A percentile compares a stretch with the other conserved stretches of the same genome.
Conservation (phyloP, 306 rosid genomes). For the Inga oerstediana region DNA sequence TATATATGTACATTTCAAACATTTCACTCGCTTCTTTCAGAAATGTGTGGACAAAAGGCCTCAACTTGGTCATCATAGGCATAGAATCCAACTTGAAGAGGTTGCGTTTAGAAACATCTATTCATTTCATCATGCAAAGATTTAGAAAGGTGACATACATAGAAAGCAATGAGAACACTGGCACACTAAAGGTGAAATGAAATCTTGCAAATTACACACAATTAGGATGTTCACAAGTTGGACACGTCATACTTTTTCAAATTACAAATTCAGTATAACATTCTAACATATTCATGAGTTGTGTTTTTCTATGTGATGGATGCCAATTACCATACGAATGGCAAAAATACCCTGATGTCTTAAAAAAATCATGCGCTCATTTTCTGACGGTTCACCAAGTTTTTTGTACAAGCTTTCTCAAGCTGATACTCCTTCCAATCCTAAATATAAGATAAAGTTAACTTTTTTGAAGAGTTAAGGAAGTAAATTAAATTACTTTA, state of each 20-base stretch:
- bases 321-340: conserved; percentile 21
- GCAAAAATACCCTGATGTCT: not conserved
- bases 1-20: conserved; percentile 88
- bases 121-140: conserved; percentile 25
- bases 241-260: not conserved
- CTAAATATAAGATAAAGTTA: no score
- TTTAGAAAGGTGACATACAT: conserved; percentile 7
- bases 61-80: conserved; percentile 90
- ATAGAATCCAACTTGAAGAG: conserved; percentile 64
- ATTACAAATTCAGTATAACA: conserved; percentile 10
- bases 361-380: conserved; percentile 5
- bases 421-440: not conserved
- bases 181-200: conserved; percentile 9
- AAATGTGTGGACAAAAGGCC: conserved; percentile 81
- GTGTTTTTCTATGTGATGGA: conserved; percentile 8
- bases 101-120: conserved; percentile 73
- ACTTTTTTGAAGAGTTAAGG: no score
- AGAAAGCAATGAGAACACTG: conserved; percentile 1
- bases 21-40: conserved; percentile 73
- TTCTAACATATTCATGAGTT: not conserved
- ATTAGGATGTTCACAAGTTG: conserved; percentile 11
- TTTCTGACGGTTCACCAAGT: conserved; percentile 1
- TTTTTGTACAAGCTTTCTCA: not conserved
- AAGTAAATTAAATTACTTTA: no score
- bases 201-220: conserved; percentile 9